These are phyloP conservation scores for Hanseniaspora lindneri DNA, from an alignment of 805 yeast genomes.

Conservation along the genomic window DNA sequence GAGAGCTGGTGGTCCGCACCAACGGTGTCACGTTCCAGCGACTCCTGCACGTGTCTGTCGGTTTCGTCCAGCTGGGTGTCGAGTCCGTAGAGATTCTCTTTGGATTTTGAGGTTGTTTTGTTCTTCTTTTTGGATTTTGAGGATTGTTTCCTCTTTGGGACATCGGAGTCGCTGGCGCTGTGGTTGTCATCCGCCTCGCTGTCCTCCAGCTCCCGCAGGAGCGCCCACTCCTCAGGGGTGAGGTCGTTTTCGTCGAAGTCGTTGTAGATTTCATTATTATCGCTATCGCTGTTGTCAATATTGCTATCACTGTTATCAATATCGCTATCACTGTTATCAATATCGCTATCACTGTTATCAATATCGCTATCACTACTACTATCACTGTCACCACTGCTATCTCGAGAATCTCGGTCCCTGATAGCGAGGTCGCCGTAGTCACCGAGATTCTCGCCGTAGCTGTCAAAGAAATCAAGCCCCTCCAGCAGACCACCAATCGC, in stretches of 20 bases:
- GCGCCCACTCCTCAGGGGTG: constrained; percentile 29
- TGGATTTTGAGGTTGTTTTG: constrained; percentile 21
- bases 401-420: constrained; percentile 13
- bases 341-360: no score
- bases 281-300: no score
- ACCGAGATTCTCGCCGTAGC: constrained; percentile 27
- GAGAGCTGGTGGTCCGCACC: constrained; percentile 2
- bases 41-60: constrained; percentile 9
- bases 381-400: no score
- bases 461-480: constrained; percentile 40
- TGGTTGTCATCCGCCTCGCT: constrained; percentile 20
- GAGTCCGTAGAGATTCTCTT: constrained; percentile 69
- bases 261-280: constrained; percentile 30
- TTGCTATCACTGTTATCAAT: no score
- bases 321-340: no score
- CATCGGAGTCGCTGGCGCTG: no score
- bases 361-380: no score
- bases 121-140: constrained; percentile 11
- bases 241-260: constrained; percentile 33
- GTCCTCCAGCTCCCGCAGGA: constrained; percentile 26
- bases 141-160: no score
- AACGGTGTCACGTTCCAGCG: constrained; percentile 8
- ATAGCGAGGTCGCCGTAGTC: constrained; percentile 26
- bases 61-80: constrained; percentile 27
- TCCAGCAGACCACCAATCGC: constrained; percentile 72